Base-by-base conservation (phyloP, 192 early-diverging fungal genomes). In the Gonapodya sp. region DNA sequence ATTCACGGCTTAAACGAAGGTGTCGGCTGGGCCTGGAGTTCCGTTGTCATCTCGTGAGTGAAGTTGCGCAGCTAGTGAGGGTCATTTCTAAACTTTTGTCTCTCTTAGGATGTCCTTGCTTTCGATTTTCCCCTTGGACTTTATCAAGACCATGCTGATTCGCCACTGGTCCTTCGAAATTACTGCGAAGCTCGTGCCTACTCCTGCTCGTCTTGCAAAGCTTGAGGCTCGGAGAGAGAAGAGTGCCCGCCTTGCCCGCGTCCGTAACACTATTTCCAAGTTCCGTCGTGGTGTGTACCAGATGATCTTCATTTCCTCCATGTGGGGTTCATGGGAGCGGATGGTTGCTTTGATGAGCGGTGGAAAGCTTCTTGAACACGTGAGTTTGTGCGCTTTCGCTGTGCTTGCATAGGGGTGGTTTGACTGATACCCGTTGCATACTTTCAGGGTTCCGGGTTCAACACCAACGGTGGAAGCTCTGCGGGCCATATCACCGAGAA, bases 111-210 rank as follows among this genome's bases (percentile, higher is more conserved):
- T 96, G 37, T 96, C 95, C 35, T 84, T 95, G 35, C 90, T 91
- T n/a, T 93, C 91, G 85, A 94, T 95, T 84, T 87, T 96, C 81
- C 36, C 96, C 78, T 88, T 96, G 1, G 96, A 98, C 84, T 87
- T 94, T 32, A 92, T 98, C 88, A 98, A 98, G 87, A 95, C 96
- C n/a, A 84, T 87, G 80, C 85, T 95, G 34, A 93, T 97, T 89
- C 88, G 88, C 36, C 79, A 83, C 79, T 98, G 96, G 96, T 93
- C 87, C 79, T 98, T 95, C 85, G 95, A 96, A 85, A 86, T 96
- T 36, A 96, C 95, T 1, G 95, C 94, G 73, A 93, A 84, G 78
- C 83, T 96, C 78, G 93, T 91, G 90, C 96, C 96, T 1, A 90
- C 93, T 0, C 83, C 83, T 64, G 80, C 83, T 18, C 90, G 93